Conservation (phyloP, 495 filamentous ascomycete species). For the Staphylotrichum longicolle region DNA sequence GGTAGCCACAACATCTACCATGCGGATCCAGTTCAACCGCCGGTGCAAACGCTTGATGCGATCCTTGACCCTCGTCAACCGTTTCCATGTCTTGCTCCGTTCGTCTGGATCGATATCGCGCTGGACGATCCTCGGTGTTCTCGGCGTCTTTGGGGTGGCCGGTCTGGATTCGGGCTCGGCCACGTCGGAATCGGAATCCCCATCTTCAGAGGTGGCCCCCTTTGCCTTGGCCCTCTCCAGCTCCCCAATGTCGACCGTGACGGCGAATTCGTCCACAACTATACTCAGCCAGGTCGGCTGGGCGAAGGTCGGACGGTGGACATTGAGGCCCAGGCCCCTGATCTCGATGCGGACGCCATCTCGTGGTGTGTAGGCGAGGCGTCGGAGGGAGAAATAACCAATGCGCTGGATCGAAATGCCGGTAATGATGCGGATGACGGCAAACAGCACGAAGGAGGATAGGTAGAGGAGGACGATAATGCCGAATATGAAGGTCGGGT, state of each 20-base stretch:
- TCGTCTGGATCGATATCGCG: constrained; percentile 29
- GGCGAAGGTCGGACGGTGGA: constrained; percentile 92
- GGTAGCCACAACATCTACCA: constrained; percentile 86
- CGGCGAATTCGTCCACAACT: constrained; percentile 73
- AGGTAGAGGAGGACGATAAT: constrained; percentile 83
- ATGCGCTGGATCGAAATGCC: constrained; percentile 95
- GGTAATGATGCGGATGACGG: constrained; percentile 85
- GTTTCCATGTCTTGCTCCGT: constrained; percentile 75
- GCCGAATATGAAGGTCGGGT: constrained; percentile 79
- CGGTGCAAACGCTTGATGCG: constrained; percentile 81
- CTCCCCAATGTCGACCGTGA: constrained; percentile 74
- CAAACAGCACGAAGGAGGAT: constrained; percentile 88
- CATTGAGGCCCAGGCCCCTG: constrained; percentile 76
- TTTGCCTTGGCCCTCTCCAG: constrained; percentile 49
- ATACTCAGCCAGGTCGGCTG: constrained; percentile 97
- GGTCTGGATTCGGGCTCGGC: constrained; percentile 25
- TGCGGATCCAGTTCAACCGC: constrained; percentile 79
- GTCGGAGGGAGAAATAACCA: constrained; percentile 85
- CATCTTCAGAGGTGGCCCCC: constrained; percentile 28
- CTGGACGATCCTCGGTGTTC: constrained; percentile 23
- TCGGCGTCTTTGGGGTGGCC: constrained; percentile 26
- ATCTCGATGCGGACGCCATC: constrained; percentile 89
- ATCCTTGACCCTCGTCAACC: constrained; percentile 73
- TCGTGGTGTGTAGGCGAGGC: constrained; percentile 79
- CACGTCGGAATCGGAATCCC: constrained; percentile 28